phyloP scores from a whole-genome alignment of 1,284 basidiomycete species.

The Sanghuangporus baumii region DNA sequence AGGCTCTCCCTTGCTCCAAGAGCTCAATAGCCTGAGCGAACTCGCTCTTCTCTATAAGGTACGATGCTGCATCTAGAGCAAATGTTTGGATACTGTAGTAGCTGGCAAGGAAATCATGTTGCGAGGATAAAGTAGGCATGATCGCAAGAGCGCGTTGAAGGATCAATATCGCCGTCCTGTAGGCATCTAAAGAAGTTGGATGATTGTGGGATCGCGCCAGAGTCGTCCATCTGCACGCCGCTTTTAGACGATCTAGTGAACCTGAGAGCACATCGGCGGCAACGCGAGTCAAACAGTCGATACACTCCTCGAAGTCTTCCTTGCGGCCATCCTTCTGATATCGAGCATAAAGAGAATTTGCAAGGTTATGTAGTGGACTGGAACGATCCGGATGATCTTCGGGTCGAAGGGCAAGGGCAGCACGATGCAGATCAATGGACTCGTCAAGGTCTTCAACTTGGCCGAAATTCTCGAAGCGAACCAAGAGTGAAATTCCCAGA shows the following conservation, averaged over 20 bases:
- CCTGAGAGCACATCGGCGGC: neutral
- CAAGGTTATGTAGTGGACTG: neutral
- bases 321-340: neutral
- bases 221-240: neutral
- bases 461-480: no score
- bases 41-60: neutral
- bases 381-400: neutral
- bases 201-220: neutral
- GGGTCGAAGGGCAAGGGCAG: neutral
- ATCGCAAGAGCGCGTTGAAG: neutral
- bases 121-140: neutral
- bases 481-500: no score
- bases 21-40: neutral
- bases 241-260: neutral
- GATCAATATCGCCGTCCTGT: neutral
- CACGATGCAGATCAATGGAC: neutral
- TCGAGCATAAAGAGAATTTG: neutral
- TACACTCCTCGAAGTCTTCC: neutral
- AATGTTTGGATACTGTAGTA: neutral
- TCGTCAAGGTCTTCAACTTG: neutral
- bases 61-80: neutral
- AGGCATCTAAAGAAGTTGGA: neutral
- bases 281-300: neutral
- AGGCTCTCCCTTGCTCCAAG: constrained; percentile 2
- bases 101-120: neutral